Conservation (phyloP, 495 filamentous ascomycete species). For the Apiosordaria backusii region DNA sequence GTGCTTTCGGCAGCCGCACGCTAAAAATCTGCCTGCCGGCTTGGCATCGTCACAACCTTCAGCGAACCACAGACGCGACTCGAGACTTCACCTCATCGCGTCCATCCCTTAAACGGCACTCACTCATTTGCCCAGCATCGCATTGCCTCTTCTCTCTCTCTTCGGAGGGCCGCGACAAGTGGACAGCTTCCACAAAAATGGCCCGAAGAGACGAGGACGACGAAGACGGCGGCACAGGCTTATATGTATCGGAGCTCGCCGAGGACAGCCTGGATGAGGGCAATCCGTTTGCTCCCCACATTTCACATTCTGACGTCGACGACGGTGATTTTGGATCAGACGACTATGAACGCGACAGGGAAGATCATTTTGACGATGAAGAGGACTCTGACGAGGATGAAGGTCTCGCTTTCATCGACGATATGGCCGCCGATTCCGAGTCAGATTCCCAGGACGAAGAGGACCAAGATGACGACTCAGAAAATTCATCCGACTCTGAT, state of each 20-base stretch:
- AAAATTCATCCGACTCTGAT: slow-evolving; percentile 12
- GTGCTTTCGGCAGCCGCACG: not conserved
- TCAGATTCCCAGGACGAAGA: slow-evolving; percentile 9
- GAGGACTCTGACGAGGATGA: slow-evolving; percentile 14
- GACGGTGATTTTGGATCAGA: not conserved
- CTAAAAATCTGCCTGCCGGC: not conserved
- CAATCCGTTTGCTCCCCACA: not conserved
- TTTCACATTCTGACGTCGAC: not conserved
- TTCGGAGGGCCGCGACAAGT: too few species aligned
- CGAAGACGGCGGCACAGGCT: not conserved
- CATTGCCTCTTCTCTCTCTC: too few species aligned
- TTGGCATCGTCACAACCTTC: not conserved
- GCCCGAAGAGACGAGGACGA: not conserved
- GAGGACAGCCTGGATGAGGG: slow-evolving; percentile 2
- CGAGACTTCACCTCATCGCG: not conserved
- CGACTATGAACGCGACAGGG: not conserved
- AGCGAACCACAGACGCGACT: not conserved
- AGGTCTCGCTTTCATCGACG: slow-evolving; percentile 12
- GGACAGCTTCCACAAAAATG: not conserved
- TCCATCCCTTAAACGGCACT: not conserved
- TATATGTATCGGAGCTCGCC: not conserved
- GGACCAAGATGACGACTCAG: slow-evolving; percentile 5
- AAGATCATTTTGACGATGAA: slow-evolving; percentile 6
- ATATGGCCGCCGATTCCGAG: slow-evolving; percentile 8
- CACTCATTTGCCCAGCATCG: not conserved